phyloP scores from a whole-genome alignment of 805 yeast genomes.

The Starmerella floricola region DNA sequence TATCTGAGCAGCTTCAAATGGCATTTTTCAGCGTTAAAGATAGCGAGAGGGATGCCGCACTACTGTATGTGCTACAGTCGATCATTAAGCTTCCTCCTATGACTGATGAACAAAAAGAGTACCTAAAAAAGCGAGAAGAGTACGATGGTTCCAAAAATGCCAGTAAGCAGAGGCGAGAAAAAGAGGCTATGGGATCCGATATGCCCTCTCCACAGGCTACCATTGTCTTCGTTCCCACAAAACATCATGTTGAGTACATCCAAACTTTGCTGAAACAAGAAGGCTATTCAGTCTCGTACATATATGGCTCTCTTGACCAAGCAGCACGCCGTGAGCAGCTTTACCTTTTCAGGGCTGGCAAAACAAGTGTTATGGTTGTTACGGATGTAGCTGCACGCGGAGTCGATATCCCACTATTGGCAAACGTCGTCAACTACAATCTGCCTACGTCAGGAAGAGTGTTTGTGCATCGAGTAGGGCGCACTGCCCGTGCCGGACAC shows the following conservation, averaged over 20 bases:
- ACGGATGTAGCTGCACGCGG: slow-evolving; percentile 95
- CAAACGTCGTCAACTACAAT: slow-evolving; percentile 85
- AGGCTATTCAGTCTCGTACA: slow-evolving; percentile 79
- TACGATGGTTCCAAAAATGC: slow-evolving; percentile 38
- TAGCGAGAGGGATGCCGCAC: slow-evolving; percentile 80
- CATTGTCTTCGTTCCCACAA: slow-evolving; percentile 88
- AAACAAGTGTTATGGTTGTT: slow-evolving; percentile 78
- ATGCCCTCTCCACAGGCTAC: slow-evolving; percentile 80
- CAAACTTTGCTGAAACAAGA: slow-evolving; percentile 55
- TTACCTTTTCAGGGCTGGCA: slow-evolving; percentile 70
- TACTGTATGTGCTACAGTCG: slow-evolving; percentile 64
- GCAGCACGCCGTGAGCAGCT: slow-evolving; percentile 85
- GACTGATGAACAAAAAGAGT: slow-evolving; percentile 50
- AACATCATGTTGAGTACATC: slow-evolving; percentile 93
- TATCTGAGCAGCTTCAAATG: slow-evolving; percentile 85
- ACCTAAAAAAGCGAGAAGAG: slow-evolving; percentile 39
- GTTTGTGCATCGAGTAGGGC: slow-evolving; percentile 93
- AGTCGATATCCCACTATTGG: slow-evolving; percentile 92
- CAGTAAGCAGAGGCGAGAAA: slow-evolving; percentile 35
- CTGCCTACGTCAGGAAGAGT: slow-evolving; percentile 87
- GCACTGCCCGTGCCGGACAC: slow-evolving; percentile 99
- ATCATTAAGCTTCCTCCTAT: slow-evolving; percentile 77
- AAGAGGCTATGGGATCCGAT: slow-evolving; percentile 67
- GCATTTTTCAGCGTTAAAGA: slow-evolving; percentile 69
- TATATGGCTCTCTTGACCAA: slow-evolving; percentile 91